Percentiles rank a stretch among this genome's conserved stretches.
These are phyloP conservation scores for Leccinum obscurum DNA, from an alignment of 768 basidiomycete genomes.

Conservation along the genomic window DNA sequence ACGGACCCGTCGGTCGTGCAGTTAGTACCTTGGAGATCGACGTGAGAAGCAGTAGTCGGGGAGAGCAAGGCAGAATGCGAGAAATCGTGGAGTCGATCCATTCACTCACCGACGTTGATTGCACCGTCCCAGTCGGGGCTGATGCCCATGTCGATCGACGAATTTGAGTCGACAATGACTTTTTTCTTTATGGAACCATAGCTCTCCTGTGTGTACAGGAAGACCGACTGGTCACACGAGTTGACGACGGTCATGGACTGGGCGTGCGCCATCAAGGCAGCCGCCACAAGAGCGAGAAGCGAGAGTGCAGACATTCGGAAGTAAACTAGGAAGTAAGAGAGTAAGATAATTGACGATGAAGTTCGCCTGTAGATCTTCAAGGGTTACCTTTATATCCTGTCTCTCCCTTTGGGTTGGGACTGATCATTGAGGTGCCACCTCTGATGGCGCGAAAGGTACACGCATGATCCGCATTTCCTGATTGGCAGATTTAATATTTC, in stretches of 20 bases:
- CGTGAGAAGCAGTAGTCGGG: background rate
- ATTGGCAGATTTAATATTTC: background rate
- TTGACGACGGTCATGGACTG: slow-evolving; percentile 27
- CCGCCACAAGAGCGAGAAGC: slow-evolving; percentile 10
- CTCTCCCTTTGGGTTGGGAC: background rate
- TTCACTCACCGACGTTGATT: slow-evolving; percentile 19
- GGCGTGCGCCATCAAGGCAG: slow-evolving; percentile 8
- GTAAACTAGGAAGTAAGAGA: background rate
- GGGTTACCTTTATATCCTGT: background rate
- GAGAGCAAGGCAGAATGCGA: background rate
- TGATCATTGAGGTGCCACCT: background rate
- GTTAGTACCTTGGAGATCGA: slow-evolving; percentile 16
- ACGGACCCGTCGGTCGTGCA: slow-evolving; percentile 16
- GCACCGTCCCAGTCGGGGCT: slow-evolving; percentile 24
- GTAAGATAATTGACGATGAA: background rate
- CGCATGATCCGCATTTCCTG: background rate
- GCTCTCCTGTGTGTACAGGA: slow-evolving; percentile 25
- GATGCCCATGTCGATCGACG: slow-evolving; percentile 17
- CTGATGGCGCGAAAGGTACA: background rate
- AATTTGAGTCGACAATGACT: slow-evolving; percentile 15
- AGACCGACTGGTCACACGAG: slow-evolving; percentile 21
- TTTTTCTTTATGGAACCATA: slow-evolving; percentile 23
- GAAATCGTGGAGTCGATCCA: background rate
- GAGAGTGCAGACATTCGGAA: slow-evolving; percentile 7
- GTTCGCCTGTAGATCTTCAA: background rate